Percentiles rank a stretch among this genome's conserved stretches.
These are phyloP conservation scores for Nakazawaea ishiwadae DNA, from an alignment of 805 yeast genomes.

Conservation along the genomic window DNA sequence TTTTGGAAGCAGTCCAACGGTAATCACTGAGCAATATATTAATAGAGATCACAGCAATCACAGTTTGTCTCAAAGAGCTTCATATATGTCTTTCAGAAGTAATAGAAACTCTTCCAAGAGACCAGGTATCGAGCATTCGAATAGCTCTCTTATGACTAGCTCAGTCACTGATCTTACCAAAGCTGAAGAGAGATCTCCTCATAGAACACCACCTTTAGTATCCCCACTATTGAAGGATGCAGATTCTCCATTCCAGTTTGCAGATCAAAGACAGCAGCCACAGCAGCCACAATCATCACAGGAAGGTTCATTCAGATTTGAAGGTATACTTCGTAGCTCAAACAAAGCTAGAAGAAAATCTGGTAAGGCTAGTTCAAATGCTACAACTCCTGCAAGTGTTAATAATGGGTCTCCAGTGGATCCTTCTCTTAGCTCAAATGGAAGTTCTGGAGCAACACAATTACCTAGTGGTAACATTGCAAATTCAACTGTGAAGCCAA, in stretches of 20 bases:
- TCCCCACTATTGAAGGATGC: constrained; percentile 8
- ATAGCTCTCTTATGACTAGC: neutral
- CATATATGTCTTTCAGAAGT: constrained; percentile 20
- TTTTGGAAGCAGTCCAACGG: constrained; percentile 30
- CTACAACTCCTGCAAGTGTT: neutral
- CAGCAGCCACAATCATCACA: constrained; percentile 17
- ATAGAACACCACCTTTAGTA: constrained; percentile 5
- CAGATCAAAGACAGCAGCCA: constrained; percentile 7
- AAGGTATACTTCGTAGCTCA: constrained; percentile 32
- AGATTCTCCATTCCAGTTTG: constrained; percentile 12
- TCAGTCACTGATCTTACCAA: constrained; percentile 7
- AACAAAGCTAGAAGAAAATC: constrained; percentile 30
- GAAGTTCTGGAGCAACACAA: neutral
- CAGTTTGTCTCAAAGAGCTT: constrained; percentile 13
- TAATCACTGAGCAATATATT: constrained; percentile 14
- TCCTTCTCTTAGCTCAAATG: neutral
- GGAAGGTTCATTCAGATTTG: constrained; percentile 43
- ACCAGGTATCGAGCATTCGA: constrained; percentile 6
- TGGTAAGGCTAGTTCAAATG: too few species aligned
- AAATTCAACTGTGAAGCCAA: constrained; percentile 11
- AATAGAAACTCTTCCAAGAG: constrained; percentile 13
- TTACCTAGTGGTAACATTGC: constrained; percentile 1
- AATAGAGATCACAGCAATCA: constrained; percentile 7
- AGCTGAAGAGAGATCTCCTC: constrained; percentile 8
- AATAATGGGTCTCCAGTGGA: neutral